These are phyloP conservation scores for Candida buenavistaensis DNA, from an alignment of 1,139 yeast species.

Conservation along the genomic window DNA sequence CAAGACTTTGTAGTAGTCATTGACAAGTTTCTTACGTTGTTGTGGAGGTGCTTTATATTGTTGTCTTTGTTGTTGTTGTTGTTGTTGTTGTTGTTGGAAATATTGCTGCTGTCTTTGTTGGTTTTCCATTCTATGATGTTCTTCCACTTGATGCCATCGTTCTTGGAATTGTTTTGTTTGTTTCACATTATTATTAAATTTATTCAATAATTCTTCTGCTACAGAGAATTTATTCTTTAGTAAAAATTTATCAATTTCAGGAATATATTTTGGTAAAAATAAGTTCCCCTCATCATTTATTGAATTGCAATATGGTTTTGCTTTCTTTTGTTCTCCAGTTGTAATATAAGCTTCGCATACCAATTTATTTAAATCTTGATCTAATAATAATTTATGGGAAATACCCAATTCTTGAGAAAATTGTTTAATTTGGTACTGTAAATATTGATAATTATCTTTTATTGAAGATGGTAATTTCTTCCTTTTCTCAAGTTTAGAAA, in stretches of 20 bases:
- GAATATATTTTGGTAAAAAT: conserved; percentile 48
- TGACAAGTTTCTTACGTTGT: conserved; percentile 42
- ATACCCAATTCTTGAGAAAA: conserved; percentile 20
- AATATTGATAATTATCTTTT: conserved; percentile 35
- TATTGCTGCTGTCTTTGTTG: conserved; percentile 41
- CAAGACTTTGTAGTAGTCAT: conserved; percentile 80
- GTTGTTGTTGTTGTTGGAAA: conserved; percentile 45
- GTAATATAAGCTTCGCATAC: conserved; percentile 50
- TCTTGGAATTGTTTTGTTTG: conserved; percentile 42
- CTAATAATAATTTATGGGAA: conserved; percentile 15
- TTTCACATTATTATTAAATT: conserved; percentile 32
- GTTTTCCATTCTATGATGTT: conserved; percentile 13
- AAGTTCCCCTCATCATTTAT: conserved; percentile 18
- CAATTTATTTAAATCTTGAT: conserved; percentile 36
- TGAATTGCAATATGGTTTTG: conserved; percentile 35
- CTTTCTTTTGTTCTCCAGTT: conserved; percentile 26
- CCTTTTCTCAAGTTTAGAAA: conserved; percentile 32
- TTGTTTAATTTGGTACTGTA: conserved; percentile 22
- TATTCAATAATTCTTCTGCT: conserved; percentile 38
- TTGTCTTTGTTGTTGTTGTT: conserved; percentile 50
- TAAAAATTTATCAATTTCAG: conserved; percentile 44
- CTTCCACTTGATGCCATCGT: conserved; percentile 28
- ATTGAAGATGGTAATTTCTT: conserved; percentile 24
- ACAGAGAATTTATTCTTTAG: conserved; percentile 40
- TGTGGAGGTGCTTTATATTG: conserved; percentile 42